Evolutionary conservation across 768 basidiomycete genomes (phyloP), one percentile per base, ranked within the genome.

Genomic region (Leccinum obscurum): DNA sequence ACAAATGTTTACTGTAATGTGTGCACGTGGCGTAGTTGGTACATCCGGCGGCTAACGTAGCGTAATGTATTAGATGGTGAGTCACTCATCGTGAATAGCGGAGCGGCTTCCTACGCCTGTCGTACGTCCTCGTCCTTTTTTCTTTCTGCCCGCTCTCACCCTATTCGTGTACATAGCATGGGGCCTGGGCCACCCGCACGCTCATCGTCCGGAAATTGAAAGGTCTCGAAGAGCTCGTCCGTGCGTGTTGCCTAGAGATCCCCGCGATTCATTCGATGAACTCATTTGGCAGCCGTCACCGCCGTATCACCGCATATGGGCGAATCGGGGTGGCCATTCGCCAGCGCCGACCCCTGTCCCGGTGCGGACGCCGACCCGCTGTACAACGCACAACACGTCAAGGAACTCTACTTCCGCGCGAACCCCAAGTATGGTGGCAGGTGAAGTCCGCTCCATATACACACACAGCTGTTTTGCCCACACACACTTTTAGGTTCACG

Each of bases 201-300:
- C 78, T 97, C 62, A 97, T 98, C 66, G 80, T 89, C 4, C 83
- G 95, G 64, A 87, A 93, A 75, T 82, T 98, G 67, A 99, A 99
- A 73, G 95, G 95, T 2, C 80, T 99, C 24, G 90, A 98, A 64
- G 81, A 88, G 30, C 77, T 92, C 62, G 85, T 99, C 60, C 78
- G 94, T 92, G 64, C 70, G 89, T 78, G 15, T 26, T 24, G 54
- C 50, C 20, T 30, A 37, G 20, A 35, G 32, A 24, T 24, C 24
- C 24, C 24, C 24, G 24, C 24, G 24, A 24, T 24, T 24, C 24
- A 15, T 1, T 32, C 1, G 3, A 32, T 8, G 30, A 30, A 30
- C 51, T 13, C 10, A 3, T 1, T 50, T 24, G 3, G 6, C 55
- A 94, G 93, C 86, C 62, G 82, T 95, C 55, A 86, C 89, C 51